phyloP scores from a whole-genome alignment of 495 filamentous ascomycete genomes.

The Pyrenopolyporus hunteri region DNA sequence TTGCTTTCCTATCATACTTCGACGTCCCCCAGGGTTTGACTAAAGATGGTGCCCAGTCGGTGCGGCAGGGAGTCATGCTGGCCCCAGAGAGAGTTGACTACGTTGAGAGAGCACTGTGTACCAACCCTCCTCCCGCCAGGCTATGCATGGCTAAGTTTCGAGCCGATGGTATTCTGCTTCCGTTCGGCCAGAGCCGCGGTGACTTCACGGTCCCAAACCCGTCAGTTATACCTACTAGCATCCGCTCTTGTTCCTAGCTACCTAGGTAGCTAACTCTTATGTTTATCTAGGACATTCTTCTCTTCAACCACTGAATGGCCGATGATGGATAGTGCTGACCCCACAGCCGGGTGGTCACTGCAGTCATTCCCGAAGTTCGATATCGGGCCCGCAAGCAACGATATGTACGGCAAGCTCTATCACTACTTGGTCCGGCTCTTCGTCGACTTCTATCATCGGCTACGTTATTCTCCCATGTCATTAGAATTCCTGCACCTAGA shows the following conservation, averaged over 20 bases:
- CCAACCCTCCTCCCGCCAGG: conserved; percentile 7
- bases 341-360: conserved; percentile 33
- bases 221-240: conserved; percentile 22
- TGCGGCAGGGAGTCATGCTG: conserved; percentile 29
- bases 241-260: neutral
- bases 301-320: neutral
- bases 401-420: conserved; percentile 45
- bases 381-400: conserved; percentile 20
- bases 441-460: conserved; percentile 6
- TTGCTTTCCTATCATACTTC: conserved; percentile 24
- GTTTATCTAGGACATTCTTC: conserved; percentile 18
- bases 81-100: conserved; percentile 32
- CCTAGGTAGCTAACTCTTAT: neutral
- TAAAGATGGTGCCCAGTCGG: conserved; percentile 2
- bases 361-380: conserved; percentile 24
- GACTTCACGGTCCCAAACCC: conserved; percentile 43
- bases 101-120: conserved; percentile 12
- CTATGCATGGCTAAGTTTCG: conserved; percentile 36
- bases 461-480: neutral
- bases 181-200: conserved; percentile 40
- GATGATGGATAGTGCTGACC: conserved; percentile 23
- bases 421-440: conserved; percentile 34
- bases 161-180: conserved; percentile 43
- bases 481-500: neutral
- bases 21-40: conserved; percentile 27